Evolutionary conservation across 768 basidiomycete species (phyloP).

Genomic region (Lactarius vividus): DNA sequence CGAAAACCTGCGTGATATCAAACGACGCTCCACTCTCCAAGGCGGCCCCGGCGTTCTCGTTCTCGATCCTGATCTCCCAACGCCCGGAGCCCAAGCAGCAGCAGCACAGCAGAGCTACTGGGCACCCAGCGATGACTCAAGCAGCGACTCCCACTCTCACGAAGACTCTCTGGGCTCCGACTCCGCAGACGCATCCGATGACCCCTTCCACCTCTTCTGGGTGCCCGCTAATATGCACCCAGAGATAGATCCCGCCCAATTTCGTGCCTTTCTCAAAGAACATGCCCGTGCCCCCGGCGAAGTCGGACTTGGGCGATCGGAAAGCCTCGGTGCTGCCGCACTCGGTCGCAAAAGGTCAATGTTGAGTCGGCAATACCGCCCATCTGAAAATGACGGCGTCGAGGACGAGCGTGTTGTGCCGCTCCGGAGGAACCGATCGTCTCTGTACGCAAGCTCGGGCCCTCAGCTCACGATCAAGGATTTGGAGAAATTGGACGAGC

Average conservation of each 20-base stretch:
- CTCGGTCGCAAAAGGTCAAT: conserved; percentile 89
- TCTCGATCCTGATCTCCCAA: conserved; percentile 91
- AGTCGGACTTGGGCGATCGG: conserved; percentile 42
- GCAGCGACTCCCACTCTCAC: conserved; percentile 38
- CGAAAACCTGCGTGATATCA: conserved; percentile 79
- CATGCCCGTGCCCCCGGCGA: conserved; percentile 66
- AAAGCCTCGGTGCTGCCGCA: conserved; percentile 43
- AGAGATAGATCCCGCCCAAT: conserved; percentile 96
- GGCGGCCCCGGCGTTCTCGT: conserved; percentile 76
- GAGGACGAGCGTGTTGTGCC: conserved; percentile 65
- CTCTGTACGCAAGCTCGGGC: conserved; percentile 61
- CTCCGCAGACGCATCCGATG: conserved; percentile 50
- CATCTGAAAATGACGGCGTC: conserved; percentile 70
- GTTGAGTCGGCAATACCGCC: conserved; percentile 92
- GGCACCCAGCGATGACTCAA: conserved; percentile 42
- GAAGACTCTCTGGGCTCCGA: conserved; percentile 43
- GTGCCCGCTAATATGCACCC: conserved; percentile 96
- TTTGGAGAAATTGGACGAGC: conserved; percentile 88
- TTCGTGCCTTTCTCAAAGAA: conserved; percentile 91
- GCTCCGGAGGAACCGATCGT: conserved; percentile 64
- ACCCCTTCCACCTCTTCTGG: conserved; percentile 95
- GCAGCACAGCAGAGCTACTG: conserved; percentile 35
- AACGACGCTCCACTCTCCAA: conserved; percentile 73
- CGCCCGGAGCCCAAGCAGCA: conserved; percentile 57
- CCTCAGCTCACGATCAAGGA: conserved; percentile 92